Evolutionary conservation across 1,139 yeast species (phyloP).

Genomic region (Yamadazyma siamensis): DNA sequence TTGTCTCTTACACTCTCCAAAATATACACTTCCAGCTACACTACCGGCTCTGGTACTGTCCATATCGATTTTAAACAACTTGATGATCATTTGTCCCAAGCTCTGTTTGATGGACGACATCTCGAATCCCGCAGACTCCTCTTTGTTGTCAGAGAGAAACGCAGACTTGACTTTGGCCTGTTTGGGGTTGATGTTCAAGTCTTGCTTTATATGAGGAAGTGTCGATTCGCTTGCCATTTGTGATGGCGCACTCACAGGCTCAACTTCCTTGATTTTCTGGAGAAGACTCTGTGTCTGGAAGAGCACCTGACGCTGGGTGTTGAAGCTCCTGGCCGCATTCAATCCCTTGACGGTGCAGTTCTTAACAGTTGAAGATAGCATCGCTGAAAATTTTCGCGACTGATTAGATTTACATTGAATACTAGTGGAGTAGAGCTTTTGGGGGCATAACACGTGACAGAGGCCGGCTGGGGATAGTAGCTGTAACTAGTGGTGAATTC

Average conservation of each 20-base stretch:
- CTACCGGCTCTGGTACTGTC: conserved; percentile 92
- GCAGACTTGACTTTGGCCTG: conserved; percentile 44
- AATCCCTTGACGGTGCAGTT: too few relatives aligned
- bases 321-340: conserved; percentile 1
- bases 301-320: conserved; percentile 1
- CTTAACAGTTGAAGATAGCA: too few relatives aligned
- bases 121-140: conserved; percentile 53
- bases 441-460: too few relatives aligned
- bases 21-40: conserved; percentile 85
- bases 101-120: conserved; percentile 69
- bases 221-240: conserved; percentile 47
- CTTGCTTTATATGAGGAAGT: conserved; percentile 45
- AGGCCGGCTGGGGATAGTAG: too few relatives aligned
- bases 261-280: conserved; percentile 10
- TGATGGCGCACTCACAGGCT: conserved; percentile 30
- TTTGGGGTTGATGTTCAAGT: conserved; percentile 36
- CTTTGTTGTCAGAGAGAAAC: conserved; percentile 50
- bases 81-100: conserved; percentile 70
- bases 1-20: conserved; percentile 82
- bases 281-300: conserved; percentile 14
- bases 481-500: too few relatives aligned
- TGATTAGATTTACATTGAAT: too few relatives aligned
- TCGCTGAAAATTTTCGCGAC: too few relatives aligned
- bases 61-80: conserved; percentile 76
- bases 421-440: too few relatives aligned